Base-by-base conservation (phyloP, 176 grass and related monocot genomes). In the Rhynchospora tenuis region DNA sequence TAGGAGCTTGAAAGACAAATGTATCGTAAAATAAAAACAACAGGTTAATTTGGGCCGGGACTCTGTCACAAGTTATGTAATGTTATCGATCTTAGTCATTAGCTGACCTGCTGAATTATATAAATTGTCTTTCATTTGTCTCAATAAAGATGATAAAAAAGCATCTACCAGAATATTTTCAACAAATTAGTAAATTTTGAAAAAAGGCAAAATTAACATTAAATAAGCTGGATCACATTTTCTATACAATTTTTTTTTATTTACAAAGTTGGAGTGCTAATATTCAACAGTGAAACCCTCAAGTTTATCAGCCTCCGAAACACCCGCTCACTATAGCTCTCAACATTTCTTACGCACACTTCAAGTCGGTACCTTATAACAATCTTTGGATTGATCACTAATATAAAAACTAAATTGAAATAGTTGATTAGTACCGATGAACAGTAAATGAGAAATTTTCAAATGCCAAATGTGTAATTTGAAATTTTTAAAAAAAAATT, bases 201-300 rank as follows among this genome's bases (percentile, higher is more conserved):
- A 61, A 13, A 26, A 12, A 42, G 23, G 8, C 23, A 62, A 62
- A 45, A 20, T 5, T 8, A 13, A n/a, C 8, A 44, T 5, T 42
- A 15, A 80, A 26, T 43, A 9, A 6, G 20, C 31, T 42, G 27
- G 9, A 20, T 20, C 43, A 43, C 19, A 29, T 14, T 22, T 23
- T 80, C 15, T 60, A 50, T 52, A 75, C 20, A 61, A 83, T 3
- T 80, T 78, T 52, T 14, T 16, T 9, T 80, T 55, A 3, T 65
- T 19, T 89, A 94, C 24, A 89, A 90, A 57, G 88, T 88, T 81
- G 93, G 84, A 2, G 95, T 94, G 71, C 85, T 84, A 1, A 94
- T 87, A 84, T 98, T 98, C 13, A 98, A 89, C 7, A 98, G 89
- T 0, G 84, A 86, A 8, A 98, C 95, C 88, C 95, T 88, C 0